Percentiles rank a stretch among this genome's conserved stretches.
Conservation (phyloP, 2,329 filamentous ascomycete species). For the Hymenoscyphus albidus region DNA sequence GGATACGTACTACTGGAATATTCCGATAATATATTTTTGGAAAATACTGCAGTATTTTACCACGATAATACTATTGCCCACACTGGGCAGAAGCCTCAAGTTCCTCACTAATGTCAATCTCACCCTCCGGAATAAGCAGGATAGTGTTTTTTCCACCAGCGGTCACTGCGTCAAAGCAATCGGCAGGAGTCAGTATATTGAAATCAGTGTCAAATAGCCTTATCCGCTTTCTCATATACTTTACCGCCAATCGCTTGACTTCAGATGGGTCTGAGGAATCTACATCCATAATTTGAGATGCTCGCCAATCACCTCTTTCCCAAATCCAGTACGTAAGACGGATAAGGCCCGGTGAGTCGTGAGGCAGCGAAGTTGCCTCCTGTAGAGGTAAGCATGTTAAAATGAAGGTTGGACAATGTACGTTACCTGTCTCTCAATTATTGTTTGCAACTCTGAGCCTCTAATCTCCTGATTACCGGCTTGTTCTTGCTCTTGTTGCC, state of each 20-base stretch:
- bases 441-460: too few species aligned
- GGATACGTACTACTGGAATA: neutral
- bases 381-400: constrained; percentile 5
- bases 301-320: constrained; percentile 17
- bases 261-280: constrained; percentile 14
- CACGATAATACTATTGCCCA: too few species aligned
- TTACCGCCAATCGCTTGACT: constrained; percentile 18
- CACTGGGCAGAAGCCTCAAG: constrained; percentile 16
- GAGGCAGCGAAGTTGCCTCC: constrained; percentile 10
- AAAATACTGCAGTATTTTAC: too few species aligned
- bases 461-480: too few species aligned
- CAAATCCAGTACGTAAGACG: constrained; percentile 12
- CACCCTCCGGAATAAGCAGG: constrained; percentile 16
- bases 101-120: constrained; percentile 17
- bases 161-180: constrained; percentile 11
- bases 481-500: too few species aligned
- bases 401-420: neutral
- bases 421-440: constrained; percentile 1
- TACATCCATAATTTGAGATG: constrained; percentile 9
- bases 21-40: neutral
- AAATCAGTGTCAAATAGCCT: constrained; percentile 11
- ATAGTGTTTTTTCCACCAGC: constrained; percentile 14
- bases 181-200: constrained; percentile 15
- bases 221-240: constrained; percentile 20
- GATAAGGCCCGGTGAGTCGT: constrained; percentile 5